Evolutionary conservation across 2,329 filamentous ascomycete genomes (phyloP).

Genomic region (Whalleya microplaca): DNA sequence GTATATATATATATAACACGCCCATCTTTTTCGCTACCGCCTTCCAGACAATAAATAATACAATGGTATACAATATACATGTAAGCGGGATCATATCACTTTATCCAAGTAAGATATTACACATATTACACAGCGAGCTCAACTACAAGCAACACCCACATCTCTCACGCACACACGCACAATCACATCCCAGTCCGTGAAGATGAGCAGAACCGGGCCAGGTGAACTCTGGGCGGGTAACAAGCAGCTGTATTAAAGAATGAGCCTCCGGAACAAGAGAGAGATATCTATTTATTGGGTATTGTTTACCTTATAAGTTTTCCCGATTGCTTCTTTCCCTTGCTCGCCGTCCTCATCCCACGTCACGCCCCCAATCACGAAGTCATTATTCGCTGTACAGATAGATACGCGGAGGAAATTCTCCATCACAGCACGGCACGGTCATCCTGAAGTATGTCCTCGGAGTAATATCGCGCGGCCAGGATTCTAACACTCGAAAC

Average conservation of each 20-base stretch:
- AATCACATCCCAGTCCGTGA: neutral
- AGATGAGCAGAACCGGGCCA: slow-evolving; percentile 12
- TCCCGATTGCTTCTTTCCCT: neutral
- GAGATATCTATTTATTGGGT: slow-evolving; percentile 30
- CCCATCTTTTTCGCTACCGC: too few relatives aligned
- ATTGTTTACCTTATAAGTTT: slow-evolving; percentile 32
- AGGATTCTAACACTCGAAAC: neutral
- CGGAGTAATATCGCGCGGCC: too few relatives aligned
- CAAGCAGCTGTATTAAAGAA: slow-evolving; percentile 29
- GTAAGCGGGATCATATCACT: too few relatives aligned
- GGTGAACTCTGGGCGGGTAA: neutral
- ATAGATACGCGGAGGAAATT: too few relatives aligned
- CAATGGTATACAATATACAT: neutral
- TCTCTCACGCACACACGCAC: neutral
- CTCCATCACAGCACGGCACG: too few relatives aligned
- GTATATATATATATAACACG: neutral
- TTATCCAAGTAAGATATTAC: neutral
- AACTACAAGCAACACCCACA: neutral
- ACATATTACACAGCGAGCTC: neutral
- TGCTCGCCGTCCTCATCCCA: slow-evolving; percentile 1
- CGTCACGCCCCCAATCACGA: neutral
- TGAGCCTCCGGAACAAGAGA: slow-evolving; percentile 31
- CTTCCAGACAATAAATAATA: neutral
- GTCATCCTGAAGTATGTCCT: too few relatives aligned
- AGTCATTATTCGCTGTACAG: neutral